These are phyloP conservation scores for Vitis hybrid DNA, from an alignment of 177 flowering plant genomes.

Conservation along the genomic window DNA sequence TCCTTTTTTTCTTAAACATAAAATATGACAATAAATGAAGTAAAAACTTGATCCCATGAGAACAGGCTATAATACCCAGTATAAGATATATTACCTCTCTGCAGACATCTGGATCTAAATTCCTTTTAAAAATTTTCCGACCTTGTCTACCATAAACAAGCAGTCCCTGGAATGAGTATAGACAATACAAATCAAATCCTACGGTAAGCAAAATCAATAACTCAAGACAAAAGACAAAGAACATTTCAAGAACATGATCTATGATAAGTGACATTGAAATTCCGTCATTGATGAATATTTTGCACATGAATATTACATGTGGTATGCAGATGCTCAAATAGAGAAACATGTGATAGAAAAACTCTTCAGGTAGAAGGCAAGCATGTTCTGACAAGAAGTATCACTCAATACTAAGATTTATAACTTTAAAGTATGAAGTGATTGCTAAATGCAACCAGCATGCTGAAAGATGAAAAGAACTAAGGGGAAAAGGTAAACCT, in stretches of 20 bases:
- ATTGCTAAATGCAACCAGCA: not conserved
- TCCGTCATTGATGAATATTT: no score
- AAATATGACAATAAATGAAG: not conserved
- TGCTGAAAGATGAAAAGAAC: not conserved
- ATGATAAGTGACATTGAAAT: no score
- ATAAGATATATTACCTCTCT: slow-evolving; percentile 57
- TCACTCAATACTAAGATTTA: no score
- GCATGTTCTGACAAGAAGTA: no score
- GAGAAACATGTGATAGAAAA: no score
- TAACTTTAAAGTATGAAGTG: not conserved
- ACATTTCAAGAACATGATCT: not conserved
- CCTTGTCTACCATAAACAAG: slow-evolving; percentile 95
- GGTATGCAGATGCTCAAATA: not conserved
- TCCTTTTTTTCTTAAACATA: not conserved
- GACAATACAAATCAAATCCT: not conserved
- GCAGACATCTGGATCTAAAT: slow-evolving; percentile 68
- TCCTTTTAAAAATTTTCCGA: slow-evolving; percentile 68
- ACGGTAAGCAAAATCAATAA: not conserved
- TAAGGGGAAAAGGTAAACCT: slow-evolving; percentile 44
- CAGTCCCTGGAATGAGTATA: slow-evolving; percentile 61
- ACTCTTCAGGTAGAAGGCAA: no score
- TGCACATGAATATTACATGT: not conserved
- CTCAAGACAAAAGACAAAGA: not conserved
- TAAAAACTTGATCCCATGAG: not conserved
- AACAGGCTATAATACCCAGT: no score